Conservation (phyloP, 352 stramenopile genomes). For the Achlya hypogyna region DNA sequence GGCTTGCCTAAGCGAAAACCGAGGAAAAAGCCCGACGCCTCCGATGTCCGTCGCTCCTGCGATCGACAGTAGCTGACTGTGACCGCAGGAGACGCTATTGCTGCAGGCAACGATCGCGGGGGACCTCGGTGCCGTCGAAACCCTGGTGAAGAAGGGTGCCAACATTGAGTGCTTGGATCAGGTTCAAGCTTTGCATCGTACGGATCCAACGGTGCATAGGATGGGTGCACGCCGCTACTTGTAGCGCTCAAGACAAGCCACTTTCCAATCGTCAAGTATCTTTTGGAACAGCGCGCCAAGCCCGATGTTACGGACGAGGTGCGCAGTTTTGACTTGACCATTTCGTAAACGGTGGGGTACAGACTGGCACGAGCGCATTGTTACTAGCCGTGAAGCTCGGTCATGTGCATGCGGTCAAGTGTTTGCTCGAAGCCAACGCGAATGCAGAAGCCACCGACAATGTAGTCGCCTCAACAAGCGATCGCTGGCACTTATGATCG, state of each 20-base stretch:
- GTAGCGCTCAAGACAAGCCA: background rate
- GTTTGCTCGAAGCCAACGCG: conserved; percentile 2
- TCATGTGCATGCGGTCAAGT: background rate
- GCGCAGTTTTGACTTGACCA: background rate
- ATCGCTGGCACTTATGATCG: background rate
- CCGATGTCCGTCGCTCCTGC: background rate
- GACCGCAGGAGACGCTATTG: background rate
- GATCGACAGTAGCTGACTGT: background rate
- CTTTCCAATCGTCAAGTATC: conserved; percentile 2
- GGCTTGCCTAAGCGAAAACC: background rate
- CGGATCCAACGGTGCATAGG: no score
- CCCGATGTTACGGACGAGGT: conserved; percentile 11
- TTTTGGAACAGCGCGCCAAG: conserved; percentile 13
- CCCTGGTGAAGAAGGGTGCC: background rate
- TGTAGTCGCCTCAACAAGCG: background rate
- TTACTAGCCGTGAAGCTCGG: conserved; percentile 8
- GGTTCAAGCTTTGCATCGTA: background rate
- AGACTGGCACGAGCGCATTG: conserved; percentile 5
- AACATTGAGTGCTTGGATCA: background rate
- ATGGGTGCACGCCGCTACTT: conserved; percentile 7
- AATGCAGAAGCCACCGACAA: conserved; percentile 5
- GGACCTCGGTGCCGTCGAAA: background rate
- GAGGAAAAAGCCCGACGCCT: background rate
- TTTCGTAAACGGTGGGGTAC: background rate
- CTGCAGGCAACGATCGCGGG: background rate